Percentiles rank a stretch among this genome's conserved stretches.
phyloP scores from a whole-genome alignment of 2,329 filamentous ascomycete genomes.

The Ophiostoma quercus region DNA sequence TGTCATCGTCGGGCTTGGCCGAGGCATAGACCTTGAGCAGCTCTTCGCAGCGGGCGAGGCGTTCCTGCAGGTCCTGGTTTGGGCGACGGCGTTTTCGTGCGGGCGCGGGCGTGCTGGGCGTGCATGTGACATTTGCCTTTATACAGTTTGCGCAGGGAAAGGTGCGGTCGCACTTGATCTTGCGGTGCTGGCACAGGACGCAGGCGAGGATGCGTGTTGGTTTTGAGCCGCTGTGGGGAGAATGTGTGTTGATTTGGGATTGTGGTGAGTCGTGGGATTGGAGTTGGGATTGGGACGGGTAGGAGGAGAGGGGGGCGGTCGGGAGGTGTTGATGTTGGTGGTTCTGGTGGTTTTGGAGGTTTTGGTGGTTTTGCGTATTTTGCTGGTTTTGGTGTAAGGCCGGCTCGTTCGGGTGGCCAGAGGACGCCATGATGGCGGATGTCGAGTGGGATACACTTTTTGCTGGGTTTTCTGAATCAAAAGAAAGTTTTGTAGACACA shows the following conservation, averaged over 20 bases:
- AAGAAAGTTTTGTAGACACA: not conserved
- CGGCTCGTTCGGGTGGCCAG: conserved; percentile 8
- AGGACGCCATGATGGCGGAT: conserved; percentile 12
- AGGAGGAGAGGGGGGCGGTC: conserved; percentile 15
- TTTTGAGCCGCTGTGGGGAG: conserved; percentile 31
- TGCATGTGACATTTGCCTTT: conserved; percentile 57
- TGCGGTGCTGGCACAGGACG: conserved; percentile 55
- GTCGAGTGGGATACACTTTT: not conserved
- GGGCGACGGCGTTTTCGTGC: conserved; percentile 55
- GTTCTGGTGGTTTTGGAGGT: not conserved
- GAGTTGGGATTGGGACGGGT: not conserved
- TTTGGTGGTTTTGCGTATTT: not conserved
- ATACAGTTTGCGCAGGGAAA: conserved; percentile 56
- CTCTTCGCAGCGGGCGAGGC: conserved; percentile 54
- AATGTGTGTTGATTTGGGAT: not conserved
- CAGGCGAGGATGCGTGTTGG: conserved; percentile 48
- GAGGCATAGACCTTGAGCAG: conserved; percentile 54
- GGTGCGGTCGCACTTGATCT: conserved; percentile 58
- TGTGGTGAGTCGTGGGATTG: conserved; percentile 9
- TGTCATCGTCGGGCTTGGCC: conserved; percentile 30
- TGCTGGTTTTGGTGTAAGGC: not conserved
- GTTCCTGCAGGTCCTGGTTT: conserved; percentile 58
- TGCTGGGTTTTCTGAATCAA: not conserved
- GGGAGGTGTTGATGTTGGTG: not conserved
- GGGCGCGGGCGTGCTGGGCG: conserved; percentile 55